Base-by-base conservation (phyloP, 805 yeast genomes). In the Nematodospora valgi region DNA sequence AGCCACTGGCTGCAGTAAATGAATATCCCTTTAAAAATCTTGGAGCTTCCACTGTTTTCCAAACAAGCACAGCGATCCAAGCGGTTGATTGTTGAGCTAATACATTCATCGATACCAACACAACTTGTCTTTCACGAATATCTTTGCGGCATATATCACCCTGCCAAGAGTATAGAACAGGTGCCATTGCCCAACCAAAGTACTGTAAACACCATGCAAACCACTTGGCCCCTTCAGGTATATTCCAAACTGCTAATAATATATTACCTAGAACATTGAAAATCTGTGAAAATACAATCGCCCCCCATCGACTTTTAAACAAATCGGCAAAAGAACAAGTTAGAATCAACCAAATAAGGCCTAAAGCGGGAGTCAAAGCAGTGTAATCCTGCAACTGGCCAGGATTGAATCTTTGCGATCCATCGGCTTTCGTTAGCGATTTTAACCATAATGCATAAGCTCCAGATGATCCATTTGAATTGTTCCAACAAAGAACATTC, bases 101-200 rank as follows among this genome's bases (percentile, higher is more conserved):
- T n/a, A 62, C 59, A 49, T 78, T 77, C 56, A 74, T 70, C 5
- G 72, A 60, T 41, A 77, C 74, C 71, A 80, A 72, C 4, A 72
- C 70, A 28, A 78, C 70, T 6, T 81, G 74, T 46, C 78, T 63
- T 30, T 70, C 65, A 40, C 76, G 72, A 10, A 75, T 74, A 49
- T 78, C 80, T 39, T 72, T 62, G 41, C 85, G 63, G 40, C 77
- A 62, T 35, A 78, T 69, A 54, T 78, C 84, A 46, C 72, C 72
- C 37, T 73, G 73, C 64, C 74, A 70, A 1, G 80, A 69, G 63
- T 78, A 74, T 32, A 77, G 56, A 30, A 78, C 78, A 0, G 84
- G 80, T 2, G 82, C 77, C 52, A 74, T 74, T 12, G 83, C 74
- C 70, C 81, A 78, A 10, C 79, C 74, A 53, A 76, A 75, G 48